Evolutionary conservation across 192 early-diverging fungal species (phyloP).

Genomic region (Entomortierella lignicola): DNA sequence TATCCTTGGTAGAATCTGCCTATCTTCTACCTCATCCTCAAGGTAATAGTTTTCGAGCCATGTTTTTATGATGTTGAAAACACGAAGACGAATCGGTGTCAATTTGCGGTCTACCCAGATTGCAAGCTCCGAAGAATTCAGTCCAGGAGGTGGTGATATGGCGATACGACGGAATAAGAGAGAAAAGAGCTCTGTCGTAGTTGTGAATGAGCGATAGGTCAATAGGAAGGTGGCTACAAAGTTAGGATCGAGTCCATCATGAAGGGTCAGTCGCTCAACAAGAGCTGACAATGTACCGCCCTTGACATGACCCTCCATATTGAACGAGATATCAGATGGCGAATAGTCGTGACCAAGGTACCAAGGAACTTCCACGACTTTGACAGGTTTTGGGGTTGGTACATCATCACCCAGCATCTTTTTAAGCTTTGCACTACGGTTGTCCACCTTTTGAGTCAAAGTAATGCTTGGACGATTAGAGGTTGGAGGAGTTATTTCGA

Average conservation of each 20-base stretch:
- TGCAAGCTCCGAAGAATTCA: conserved; percentile 71
- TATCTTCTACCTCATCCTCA: conserved; percentile 77
- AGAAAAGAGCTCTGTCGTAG: conserved; percentile 79
- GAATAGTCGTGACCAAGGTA: conserved; percentile 84
- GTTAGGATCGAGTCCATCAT: conserved; percentile 86
- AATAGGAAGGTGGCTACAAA: conserved; percentile 92
- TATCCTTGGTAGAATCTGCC: conserved; percentile 72
- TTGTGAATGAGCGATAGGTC: conserved; percentile 94
- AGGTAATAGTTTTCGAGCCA: conserved; percentile 95
- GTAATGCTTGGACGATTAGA: background rate
- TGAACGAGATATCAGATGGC: conserved; percentile 80
- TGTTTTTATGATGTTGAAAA: conserved; percentile 92
- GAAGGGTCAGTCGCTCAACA: conserved; percentile 91
- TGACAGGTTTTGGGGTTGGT: conserved; percentile 28
- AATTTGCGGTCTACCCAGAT: conserved; percentile 89
- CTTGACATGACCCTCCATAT: conserved; percentile 89
- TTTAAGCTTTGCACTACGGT: conserved; percentile 55
- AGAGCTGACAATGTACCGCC: conserved; percentile 90
- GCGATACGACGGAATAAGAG: conserved; percentile 82
- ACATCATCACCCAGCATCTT: conserved; percentile 70
- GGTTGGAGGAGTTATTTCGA: conserved; percentile 3
- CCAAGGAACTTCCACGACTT: conserved; percentile 66
- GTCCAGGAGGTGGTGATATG: conserved; percentile 74
- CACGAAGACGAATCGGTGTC: conserved; percentile 90
- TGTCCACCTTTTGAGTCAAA: conserved; percentile 7